Evolutionary conservation across 495 filamentous ascomycete genomes (phyloP).

Genomic region (Opeltia flavorubescens): DNA sequence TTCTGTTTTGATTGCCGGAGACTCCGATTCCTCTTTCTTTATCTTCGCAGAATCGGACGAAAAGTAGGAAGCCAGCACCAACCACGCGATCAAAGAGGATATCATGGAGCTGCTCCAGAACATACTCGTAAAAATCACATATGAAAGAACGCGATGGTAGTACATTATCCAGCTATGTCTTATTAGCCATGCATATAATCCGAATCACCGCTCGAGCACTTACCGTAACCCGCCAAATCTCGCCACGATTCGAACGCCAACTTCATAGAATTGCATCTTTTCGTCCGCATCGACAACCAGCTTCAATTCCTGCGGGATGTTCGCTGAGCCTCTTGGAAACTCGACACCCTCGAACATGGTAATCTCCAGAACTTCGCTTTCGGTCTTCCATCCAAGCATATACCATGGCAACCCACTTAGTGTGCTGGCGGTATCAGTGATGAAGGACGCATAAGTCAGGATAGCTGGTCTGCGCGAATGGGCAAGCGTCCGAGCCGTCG

Average conservation of each 20-base stretch:
- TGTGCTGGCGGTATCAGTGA: slow-evolving; percentile 38
- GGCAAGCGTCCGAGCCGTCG: slow-evolving; percentile 18
- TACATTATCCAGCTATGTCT: slow-evolving; percentile 65
- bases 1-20: slow-evolving; percentile 19
- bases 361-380: slow-evolving; percentile 45
- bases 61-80: slow-evolving; percentile 29
- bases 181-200: no score
- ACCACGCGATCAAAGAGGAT: slow-evolving; percentile 45
- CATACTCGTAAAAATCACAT: slow-evolving; percentile 45
- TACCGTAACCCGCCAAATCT: slow-evolving; percentile 57
- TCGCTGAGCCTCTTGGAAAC: slow-evolving; percentile 42
- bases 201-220: slow-evolving; percentile 3
- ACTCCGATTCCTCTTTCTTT: slow-evolving; percentile 8
- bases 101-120: slow-evolving; percentile 67
- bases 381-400: slow-evolving; percentile 39
- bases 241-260: slow-evolving; percentile 52
- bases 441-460: slow-evolving; percentile 47
- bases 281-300: slow-evolving; percentile 55
- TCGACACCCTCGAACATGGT: slow-evolving; percentile 56
- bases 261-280: slow-evolving; percentile 61
- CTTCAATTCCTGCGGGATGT: slow-evolving; percentile 41
- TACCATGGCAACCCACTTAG: slow-evolving; percentile 44
- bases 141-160: slow-evolving; percentile 53
- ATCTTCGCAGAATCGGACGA: slow-evolving; percentile 3
- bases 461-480: slow-evolving; percentile 47